Evolutionary conservation across 169 alveolate species (phyloP).

Genomic region (Eimeria mitis): DNA sequence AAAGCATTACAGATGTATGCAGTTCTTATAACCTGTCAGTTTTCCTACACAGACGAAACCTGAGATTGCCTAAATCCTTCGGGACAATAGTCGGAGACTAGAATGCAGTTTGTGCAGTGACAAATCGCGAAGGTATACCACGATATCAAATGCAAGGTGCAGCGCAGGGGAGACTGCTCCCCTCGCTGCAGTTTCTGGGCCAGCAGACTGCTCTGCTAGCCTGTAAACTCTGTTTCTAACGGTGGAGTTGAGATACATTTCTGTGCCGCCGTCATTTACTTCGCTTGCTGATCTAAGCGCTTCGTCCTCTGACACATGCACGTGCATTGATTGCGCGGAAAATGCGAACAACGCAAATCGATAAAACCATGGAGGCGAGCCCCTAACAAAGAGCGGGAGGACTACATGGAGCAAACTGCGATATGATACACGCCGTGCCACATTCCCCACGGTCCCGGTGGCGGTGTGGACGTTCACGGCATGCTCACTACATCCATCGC

Average conservation of each 20-base stretch:
- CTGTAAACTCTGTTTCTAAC: background rate
- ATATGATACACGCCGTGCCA: background rate
- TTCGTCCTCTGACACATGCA: background rate
- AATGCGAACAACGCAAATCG: background rate
- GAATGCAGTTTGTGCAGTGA: background rate
- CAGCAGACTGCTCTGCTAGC: background rate
- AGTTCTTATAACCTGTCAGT: background rate
- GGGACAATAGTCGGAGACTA: background rate
- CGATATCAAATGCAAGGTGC: background rate
- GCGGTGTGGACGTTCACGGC: background rate
- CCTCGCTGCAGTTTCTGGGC: background rate
- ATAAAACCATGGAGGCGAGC: background rate
- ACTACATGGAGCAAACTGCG: background rate
- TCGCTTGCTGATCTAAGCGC: background rate
- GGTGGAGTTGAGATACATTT: background rate
- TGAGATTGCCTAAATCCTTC: background rate
- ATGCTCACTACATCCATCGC: background rate
- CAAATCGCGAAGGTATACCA: background rate
- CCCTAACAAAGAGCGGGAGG: background rate
- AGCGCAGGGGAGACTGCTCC: background rate
- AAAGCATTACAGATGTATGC: background rate
- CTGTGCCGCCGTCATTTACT: background rate
- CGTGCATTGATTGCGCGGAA: background rate
- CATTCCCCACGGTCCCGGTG: background rate
- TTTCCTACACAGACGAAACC: background rate